Percentiles rank a stretch among this genome's conserved stretches.
These are phyloP conservation scores for Trichoderma cornu-damae DNA, from an alignment of 2,329 filamentous ascomycete genomes.

Conservation along the genomic window DNA sequence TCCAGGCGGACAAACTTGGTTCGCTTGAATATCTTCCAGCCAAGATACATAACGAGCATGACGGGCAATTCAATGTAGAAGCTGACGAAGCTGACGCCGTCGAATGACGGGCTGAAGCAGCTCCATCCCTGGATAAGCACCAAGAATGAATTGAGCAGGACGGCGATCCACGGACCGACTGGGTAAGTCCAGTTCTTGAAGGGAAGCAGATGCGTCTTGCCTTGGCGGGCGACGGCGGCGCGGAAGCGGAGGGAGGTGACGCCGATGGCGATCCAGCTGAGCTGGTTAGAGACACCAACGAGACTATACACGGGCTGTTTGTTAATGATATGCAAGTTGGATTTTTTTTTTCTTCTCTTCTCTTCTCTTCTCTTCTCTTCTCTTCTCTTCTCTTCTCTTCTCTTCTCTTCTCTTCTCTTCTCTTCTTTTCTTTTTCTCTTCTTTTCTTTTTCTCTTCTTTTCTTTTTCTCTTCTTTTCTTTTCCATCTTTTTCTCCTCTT, in stretches of 20 bases:
- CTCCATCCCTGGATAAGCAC: constrained; percentile 61
- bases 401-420: too few relatives aligned
- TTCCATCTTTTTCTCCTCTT: too few relatives aligned
- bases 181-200: constrained; percentile 66
- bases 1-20: constrained; percentile 52
- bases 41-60: constrained; percentile 58
- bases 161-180: constrained; percentile 51
- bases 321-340: background rate
- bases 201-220: constrained; percentile 55
- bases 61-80: constrained; percentile 59
- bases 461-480: too few relatives aligned
- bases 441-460: too few relatives aligned
- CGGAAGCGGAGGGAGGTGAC: constrained; percentile 63
- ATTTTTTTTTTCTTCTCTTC: too few relatives aligned
- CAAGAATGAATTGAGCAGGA: constrained; percentile 54
- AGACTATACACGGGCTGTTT: constrained; percentile 28
- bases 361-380: too few relatives aligned
- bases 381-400: too few relatives aligned
- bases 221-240: constrained; percentile 49
- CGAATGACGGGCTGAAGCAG: constrained; percentile 56
- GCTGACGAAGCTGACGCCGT: constrained; percentile 56
- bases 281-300: constrained; percentile 62
- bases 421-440: too few relatives aligned
- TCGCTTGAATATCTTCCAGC: constrained; percentile 66
- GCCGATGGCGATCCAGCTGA: constrained; percentile 61